Evolutionary conservation across 2,329 filamentous ascomycete genomes (phyloP).

Genomic region (Lachnellula cervina): DNA sequence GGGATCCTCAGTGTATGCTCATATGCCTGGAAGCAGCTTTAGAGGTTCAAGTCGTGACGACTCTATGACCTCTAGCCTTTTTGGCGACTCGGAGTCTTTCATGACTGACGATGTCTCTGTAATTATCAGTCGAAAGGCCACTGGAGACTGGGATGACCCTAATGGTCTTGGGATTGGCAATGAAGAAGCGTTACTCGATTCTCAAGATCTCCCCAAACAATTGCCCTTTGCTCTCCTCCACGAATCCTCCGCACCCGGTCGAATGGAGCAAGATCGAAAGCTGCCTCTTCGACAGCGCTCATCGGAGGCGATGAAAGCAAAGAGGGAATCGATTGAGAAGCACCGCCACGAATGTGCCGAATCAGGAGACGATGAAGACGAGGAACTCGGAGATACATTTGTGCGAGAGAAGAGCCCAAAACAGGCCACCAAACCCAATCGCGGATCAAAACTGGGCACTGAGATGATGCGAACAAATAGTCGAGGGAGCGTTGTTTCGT

Average conservation of each 20-base stretch:
- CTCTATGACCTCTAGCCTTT: slow-evolving; percentile 82
- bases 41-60: slow-evolving; percentile 78
- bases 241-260: slow-evolving; percentile 60
- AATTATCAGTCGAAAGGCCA: slow-evolving; percentile 66
- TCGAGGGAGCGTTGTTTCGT: slow-evolving; percentile 65
- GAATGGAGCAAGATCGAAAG: slow-evolving; percentile 41
- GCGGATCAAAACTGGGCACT: slow-evolving; percentile 84
- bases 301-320: slow-evolving; percentile 67
- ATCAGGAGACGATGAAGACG: slow-evolving; percentile 91
- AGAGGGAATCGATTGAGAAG: slow-evolving; percentile 70
- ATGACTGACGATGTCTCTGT: slow-evolving; percentile 74
- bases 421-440: slow-evolving; percentile 54
- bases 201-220: slow-evolving; percentile 34
- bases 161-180: slow-evolving; percentile 77
- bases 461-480: slow-evolving; percentile 99
- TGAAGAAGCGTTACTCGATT: slow-evolving; percentile 37
- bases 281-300: slow-evolving; percentile 55
- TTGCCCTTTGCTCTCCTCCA: slow-evolving; percentile 51
- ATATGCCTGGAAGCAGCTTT: slow-evolving; percentile 72
- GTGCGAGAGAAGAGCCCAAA: slow-evolving; percentile 37
- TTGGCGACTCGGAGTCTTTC: slow-evolving; percentile 78
- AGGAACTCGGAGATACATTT: slow-evolving; percentile 66
- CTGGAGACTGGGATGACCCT: slow-evolving; percentile 73
- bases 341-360: slow-evolving; percentile 70
- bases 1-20: slow-evolving; percentile 65